Base-by-base conservation (phyloP, 139 green algal species). In the Choricystis sp. region DNA sequence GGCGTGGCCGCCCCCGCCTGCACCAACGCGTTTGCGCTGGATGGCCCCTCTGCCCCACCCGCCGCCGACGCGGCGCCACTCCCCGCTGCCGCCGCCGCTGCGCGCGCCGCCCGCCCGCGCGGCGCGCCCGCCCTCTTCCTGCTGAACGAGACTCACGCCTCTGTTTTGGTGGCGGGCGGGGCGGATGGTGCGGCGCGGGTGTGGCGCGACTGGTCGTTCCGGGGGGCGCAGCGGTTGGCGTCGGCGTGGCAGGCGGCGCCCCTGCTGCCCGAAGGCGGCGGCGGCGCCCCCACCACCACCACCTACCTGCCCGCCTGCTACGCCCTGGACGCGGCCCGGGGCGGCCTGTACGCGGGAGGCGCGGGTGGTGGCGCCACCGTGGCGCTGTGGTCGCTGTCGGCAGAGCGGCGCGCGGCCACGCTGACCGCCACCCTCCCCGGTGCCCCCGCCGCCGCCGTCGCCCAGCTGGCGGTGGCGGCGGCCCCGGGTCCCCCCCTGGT, bases 81-180 rank as follows among this genome's bases (percentile, higher is more conserved):
- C 28, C 30, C 56, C 31, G 19, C 19, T 56, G 40, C 31, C 48
- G 52, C 55, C 56, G 30, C 27, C 27, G 49, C 49, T 9, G 23
- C n/a, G 9, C 19, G 55, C n/a, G 22, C 28, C 22, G 31, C 26
- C 2, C 64, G 31, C 20, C 56, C 61, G 1, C 27, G 48, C 5
- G 19, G 24, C 22, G 58, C 60, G 4, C 29, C 48, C 1, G 66
- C 69, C 23, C 61, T 81, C 29, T 71, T 68, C 59, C 81, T 90
- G 69, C 63, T 94, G 26, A 92, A 91, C 57, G 78, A 89, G 71
- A 60, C 81, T n/a, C 70, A 84, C 58, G 74, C 70, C 21, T 80
- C 78, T 25, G 62, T 93, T 69, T 70, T 94, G 56, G 67, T 90
- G 61, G 64, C 71, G 1, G 81, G 84, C 57, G 71, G 66, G 2